Conservation (phyloP, 768 basidiomycete genomes). For the Mycena leptocephala region DNA sequence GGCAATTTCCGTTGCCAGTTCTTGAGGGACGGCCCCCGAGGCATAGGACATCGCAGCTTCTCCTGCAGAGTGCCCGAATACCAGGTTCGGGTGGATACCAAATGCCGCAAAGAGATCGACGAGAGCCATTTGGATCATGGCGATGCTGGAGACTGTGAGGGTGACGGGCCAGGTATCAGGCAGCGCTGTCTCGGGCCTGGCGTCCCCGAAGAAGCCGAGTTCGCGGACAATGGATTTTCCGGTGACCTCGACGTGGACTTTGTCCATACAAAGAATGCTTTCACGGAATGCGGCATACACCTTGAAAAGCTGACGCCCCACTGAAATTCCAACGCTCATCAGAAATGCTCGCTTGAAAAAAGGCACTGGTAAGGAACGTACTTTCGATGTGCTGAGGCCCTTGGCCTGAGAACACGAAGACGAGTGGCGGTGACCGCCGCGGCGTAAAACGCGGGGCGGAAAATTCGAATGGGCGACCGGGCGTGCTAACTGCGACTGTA, state of each 20-base stretch:
- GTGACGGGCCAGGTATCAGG: slow-evolving; percentile 49
- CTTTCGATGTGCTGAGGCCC: neutral
- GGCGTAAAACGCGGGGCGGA: slow-evolving; percentile 47
- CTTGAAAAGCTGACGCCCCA: slow-evolving; percentile 56
- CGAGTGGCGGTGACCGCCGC: slow-evolving; percentile 43
- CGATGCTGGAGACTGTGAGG: slow-evolving; percentile 56
- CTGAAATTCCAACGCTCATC: too few relatives aligned
- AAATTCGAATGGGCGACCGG: slow-evolving; percentile 35
- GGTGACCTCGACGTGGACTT: slow-evolving; percentile 44
- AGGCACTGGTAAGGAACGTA: too few relatives aligned
- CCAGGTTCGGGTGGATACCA: slow-evolving; percentile 54
- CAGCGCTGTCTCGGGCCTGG: neutral
- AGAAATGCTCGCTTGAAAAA: too few relatives aligned
- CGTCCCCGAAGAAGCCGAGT: neutral
- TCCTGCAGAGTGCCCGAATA: slow-evolving; percentile 65
- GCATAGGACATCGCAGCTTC: slow-evolving; percentile 62
- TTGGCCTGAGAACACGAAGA: neutral
- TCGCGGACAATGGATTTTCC: slow-evolving; percentile 54
- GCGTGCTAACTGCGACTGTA: slow-evolving; percentile 40
- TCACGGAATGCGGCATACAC: slow-evolving; percentile 54
- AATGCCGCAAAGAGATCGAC: slow-evolving; percentile 55
- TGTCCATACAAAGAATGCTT: slow-evolving; percentile 57
- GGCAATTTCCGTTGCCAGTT: slow-evolving; percentile 59
- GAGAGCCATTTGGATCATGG: slow-evolving; percentile 63
- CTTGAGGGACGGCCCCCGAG: slow-evolving; percentile 56